Evolutionary conservation across 768 basidiomycete genomes (phyloP).

Genomic region (Pilatotrama ljubarskyi): DNA sequence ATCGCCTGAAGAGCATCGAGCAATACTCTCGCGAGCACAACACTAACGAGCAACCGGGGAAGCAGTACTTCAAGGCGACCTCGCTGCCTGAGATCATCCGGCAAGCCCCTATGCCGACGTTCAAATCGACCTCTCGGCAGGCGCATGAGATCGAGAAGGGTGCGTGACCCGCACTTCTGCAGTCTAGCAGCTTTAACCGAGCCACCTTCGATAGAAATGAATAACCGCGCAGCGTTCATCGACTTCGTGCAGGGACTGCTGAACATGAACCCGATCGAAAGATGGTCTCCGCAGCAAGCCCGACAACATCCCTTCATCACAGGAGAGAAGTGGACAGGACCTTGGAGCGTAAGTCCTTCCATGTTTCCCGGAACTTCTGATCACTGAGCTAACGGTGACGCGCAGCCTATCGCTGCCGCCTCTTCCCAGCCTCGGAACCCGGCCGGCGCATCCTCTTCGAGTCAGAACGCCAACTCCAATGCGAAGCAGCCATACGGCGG

Average conservation of each 20-base stretch:
- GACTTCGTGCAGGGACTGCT: slow-evolving; percentile 96
- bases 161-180: slow-evolving; percentile 33
- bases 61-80: slow-evolving; percentile 97
- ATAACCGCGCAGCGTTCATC: slow-evolving; percentile 92
- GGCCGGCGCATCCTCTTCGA: slow-evolving; percentile 33
- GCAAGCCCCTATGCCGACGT: slow-evolving; percentile 87
- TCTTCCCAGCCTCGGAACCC: neutral
- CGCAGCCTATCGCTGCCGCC: slow-evolving; percentile 26
- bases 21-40: slow-evolving; percentile 96
- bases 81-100: slow-evolving; percentile 95
- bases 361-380: neutral
- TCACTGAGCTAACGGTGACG: neutral
- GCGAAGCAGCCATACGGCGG: slow-evolving; percentile 93
- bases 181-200: neutral
- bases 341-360: slow-evolving; percentile 60
- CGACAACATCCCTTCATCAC: slow-evolving; percentile 96
- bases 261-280: slow-evolving; percentile 89
- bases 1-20: slow-evolving; percentile 85
- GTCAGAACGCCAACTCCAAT: slow-evolving; percentile 41
- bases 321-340: slow-evolving; percentile 91
- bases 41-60: slow-evolving; percentile 95
- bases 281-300: slow-evolving; percentile 98
- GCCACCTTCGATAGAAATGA: slow-evolving; percentile 67
- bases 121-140: slow-evolving; percentile 64
- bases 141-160: slow-evolving; percentile 90